These are phyloP conservation scores for Alloascoidea africana DNA, from an alignment of 805 yeast species.

Conservation along the genomic window DNA sequence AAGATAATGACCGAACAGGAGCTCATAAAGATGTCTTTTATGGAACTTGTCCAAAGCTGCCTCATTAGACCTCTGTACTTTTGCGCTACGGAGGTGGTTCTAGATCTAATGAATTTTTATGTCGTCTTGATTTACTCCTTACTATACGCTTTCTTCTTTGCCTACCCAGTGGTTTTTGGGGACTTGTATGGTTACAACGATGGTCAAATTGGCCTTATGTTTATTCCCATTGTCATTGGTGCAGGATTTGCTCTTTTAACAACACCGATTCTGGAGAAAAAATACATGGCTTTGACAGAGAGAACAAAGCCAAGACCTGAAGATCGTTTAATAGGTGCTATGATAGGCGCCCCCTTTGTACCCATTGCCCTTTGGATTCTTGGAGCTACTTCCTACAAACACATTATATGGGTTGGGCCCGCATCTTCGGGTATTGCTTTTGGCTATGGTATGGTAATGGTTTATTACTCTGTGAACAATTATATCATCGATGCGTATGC, in stretches of 20 bases:
- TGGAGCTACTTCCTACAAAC: constrained; percentile 41
- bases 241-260: constrained; percentile 57
- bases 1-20: constrained; percentile 81
- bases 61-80: constrained; percentile 66
- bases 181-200: constrained; percentile 67
- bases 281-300: constrained; percentile 34
- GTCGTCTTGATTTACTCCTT: constrained; percentile 85
- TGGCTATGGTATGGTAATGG: constrained; percentile 37
- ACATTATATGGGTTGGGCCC: constrained; percentile 35
- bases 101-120: constrained; percentile 71
- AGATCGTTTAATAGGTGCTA: constrained; percentile 37
- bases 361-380: constrained; percentile 39
- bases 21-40: constrained; percentile 52
- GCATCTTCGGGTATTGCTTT: constrained; percentile 40
- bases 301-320: constrained; percentile 36
- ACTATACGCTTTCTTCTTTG: constrained; percentile 87
- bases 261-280: constrained; percentile 61
- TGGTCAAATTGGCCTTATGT: constrained; percentile 72
- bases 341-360: constrained; percentile 27
- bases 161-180: constrained; percentile 79
- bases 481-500: constrained; percentile 74
- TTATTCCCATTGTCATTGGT: constrained; percentile 82
- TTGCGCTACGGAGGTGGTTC: constrained; percentile 67
- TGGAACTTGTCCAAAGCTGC: constrained; percentile 53
- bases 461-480: constrained; percentile 59